Evolutionary conservation across 148 eudicot species (phyloP), one percentile per base, ranked within the genome.

Genomic region (Rheum nobile): DNA sequence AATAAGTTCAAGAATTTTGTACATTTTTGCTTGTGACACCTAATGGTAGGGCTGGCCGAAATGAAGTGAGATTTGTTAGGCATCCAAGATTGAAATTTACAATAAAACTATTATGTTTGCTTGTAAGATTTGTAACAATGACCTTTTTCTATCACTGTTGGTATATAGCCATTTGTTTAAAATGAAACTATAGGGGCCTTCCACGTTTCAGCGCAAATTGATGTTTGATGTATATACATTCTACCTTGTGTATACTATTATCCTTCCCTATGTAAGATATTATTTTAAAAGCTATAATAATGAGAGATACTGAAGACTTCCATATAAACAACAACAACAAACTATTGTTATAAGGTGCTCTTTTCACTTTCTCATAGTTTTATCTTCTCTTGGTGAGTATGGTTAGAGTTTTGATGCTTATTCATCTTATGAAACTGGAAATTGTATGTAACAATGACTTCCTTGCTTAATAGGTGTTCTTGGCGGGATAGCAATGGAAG

Each of bases 401-500:
- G 28, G 24, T 21, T 50, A 5, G 0, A n/a, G n/a, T 54, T 54
- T 21, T 9, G 24, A 54, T 54, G 13, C 2, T 54, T n/a, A 21
- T 21, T 54, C n/a, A 46, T 29, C 29, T 9, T 21, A 6, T 29
- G 0, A 54, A 22, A 54, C 29, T 22, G 61, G 61, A 54, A 0
- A n/a, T 29, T 7, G 0, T 24, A 50, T 50, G 12, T 54, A 54
- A 21, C 13, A 38, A 37, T 22, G 73, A 38, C 31, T 71, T 71
- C 10, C 21, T 41, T 71, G 48, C 6, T 57, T 26, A 24, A 39
- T 70, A 95, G 99, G 99, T 77, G 97, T 88, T 72, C 77, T 91
- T 72, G 87, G 70, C 75, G 89, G 91, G 67, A 85, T 90, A 70
- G 79, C 80, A 32, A 75, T 88, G 90, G 97, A 90, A 77, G 94